Evolutionary conservation across 805 yeast species (phyloP).

Genomic region (Scheffersomyces stipitis): DNA sequence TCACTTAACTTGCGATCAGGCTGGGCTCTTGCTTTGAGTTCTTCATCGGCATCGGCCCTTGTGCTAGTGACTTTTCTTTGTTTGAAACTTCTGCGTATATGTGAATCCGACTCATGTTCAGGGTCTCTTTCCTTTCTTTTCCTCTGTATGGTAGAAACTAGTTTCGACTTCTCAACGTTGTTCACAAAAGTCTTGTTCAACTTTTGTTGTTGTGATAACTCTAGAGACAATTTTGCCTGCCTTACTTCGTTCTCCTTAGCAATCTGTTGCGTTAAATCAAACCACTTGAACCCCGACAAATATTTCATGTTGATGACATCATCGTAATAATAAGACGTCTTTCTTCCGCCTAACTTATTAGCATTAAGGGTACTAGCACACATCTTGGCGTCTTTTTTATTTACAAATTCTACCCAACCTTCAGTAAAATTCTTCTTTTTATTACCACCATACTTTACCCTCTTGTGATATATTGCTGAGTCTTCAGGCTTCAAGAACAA

Average conservation of each 20-base stretch:
- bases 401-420: conserved; percentile 94
- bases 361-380: conserved; percentile 88
- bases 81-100: conserved; percentile 58
- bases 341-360: conserved; percentile 87
- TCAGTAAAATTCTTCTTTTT: conserved; percentile 84
- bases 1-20: conserved; percentile 40
- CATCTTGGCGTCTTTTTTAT: conserved; percentile 83
- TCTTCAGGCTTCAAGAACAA: conserved; percentile 87
- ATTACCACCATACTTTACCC: conserved; percentile 89
- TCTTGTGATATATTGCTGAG: conserved; percentile 54
- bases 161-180: conserved; percentile 84
- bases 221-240: conserved; percentile 84
- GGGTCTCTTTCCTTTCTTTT: conserved; percentile 38
- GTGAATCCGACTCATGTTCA: conserved; percentile 7
- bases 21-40: conserved; percentile 42
- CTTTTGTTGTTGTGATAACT: conserved; percentile 83
- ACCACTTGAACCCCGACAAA: conserved; percentile 91
- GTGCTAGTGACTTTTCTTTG: conserved; percentile 69
- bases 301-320: conserved; percentile 91
- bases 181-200: conserved; percentile 80
- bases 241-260: conserved; percentile 87
- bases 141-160: conserved; percentile 64
- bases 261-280: conserved; percentile 88
- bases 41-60: conserved; percentile 60
- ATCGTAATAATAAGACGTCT: conserved; percentile 87